Evolutionary conservation across 768 basidiomycete species (phyloP), one percentile per base, ranked within the genome.

Genomic region (Podaxis carcinomalis): DNA sequence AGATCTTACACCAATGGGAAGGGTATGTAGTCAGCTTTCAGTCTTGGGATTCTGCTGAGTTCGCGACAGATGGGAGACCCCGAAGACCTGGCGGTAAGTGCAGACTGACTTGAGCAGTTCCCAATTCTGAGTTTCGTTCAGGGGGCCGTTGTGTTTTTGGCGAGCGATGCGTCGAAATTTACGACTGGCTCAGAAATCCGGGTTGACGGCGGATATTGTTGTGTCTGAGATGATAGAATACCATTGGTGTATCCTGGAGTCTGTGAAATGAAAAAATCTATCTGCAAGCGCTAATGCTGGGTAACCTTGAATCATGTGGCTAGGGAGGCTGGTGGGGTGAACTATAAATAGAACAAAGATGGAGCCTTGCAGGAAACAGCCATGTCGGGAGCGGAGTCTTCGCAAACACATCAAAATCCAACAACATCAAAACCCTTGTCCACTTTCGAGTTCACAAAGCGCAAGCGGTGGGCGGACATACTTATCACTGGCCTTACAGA

Each of bases 121-220:
- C 42, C 51, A 67, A 28, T 63, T 59, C 51, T 57, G 32, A 47
- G 25, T 61, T 61, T 25, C 42, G 5, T 62, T 19, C 69, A 91
- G 89, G 91, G 91, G 16, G 93, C 95, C 25, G 81, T 96, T 67
- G 90, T 98, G 59, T 96, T 90, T 73, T 81, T 98, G 16, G 87
- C 89, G 6, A 93, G 91, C 64, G 95, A 97, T 72, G 93, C 94
- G 5, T 91, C 90, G 55, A 84, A 82, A 59, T 98, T 95, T 73
- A 88, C 93, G 80, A 96, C 95, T 2, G 95, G 94, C 7, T 76
- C 89, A 16, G 93, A 93, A 66, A 74, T 93, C 59, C 86, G 88
- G 7, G 85, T 97, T 50, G 95, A 98, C 68, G 95, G 95, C 19
- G 94, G 94, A 5, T 95, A 95, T 74, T 92, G 90, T 72, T 68